Evolutionary conservation across 495 filamentous ascomycete species (phyloP), one percentile per base, ranked within the genome.

Genomic region (Annulohypoxylon maeteangense): DNA sequence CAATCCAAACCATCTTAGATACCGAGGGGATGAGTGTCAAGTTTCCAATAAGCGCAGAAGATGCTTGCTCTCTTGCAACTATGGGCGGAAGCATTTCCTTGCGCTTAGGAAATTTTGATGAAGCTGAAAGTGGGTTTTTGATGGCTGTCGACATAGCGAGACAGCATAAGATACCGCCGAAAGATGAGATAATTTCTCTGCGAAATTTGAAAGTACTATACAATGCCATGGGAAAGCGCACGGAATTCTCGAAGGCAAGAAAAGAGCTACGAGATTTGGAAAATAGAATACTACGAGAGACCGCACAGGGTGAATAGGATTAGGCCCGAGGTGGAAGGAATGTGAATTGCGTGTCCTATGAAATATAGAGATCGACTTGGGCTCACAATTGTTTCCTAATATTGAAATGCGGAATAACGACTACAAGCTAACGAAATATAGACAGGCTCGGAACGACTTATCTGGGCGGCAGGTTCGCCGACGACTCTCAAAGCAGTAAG

Each of bases 381-480:
- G 34, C 22, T 25, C 20, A n/a, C 36, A 23, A 12, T 12, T 54
- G 7, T 6, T 29, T 36, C n/a, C 3, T 18, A 47, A 31, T 14
- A n/a, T 16, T 8, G 18, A 1, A 1, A 29, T 16, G 44, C 11
- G 10, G 36, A 1, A 32, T 14, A 36, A 61, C 31, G 6, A 34
- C 3, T 29, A 6, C 3, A 3, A 29, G 14, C 70, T 72, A 60
- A 70, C 62, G 53, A 45, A 32, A 36, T 14, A 34, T 60, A 89
- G 89, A 97, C 94, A 14, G 94, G 87, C 7, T 85, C 86, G 2
- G 94, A 98, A 75, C 85, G 94, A 5, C 80, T 97, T 10, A 87
- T 97, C 34, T 98, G 95, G 95, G 94, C 91, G 0, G 91, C 97
- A 74, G 95, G 95, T 16, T 91, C 90, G 0, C 85, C 94, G 0